A percentile compares a stretch with the other conserved stretches of the same genome.
These are phyloP conservation scores for Diatrype stigma DNA, from an alignment of 2,329 filamentous ascomycete genomes.

Conservation along the genomic window DNA sequence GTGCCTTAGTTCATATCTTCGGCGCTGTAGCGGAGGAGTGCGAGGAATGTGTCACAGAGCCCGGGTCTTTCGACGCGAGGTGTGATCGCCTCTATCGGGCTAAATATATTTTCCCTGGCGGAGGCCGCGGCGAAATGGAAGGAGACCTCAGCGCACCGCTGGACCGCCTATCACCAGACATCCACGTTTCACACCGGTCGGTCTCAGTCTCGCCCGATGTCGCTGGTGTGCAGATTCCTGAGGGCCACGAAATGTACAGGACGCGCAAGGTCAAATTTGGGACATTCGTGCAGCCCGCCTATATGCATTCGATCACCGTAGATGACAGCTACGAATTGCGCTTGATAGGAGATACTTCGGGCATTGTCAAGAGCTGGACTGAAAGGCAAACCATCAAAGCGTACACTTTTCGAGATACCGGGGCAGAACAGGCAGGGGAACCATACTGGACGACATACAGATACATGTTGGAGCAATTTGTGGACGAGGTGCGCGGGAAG, in stretches of 20 bases:
- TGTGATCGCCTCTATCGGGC: constrained; percentile 27
- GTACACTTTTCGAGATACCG: constrained; percentile 19
- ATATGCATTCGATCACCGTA: constrained; percentile 18
- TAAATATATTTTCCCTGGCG: constrained; percentile 30
- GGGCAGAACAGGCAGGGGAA: constrained; percentile 20
- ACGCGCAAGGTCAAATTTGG: constrained; percentile 20
- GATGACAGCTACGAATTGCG: constrained; percentile 23
- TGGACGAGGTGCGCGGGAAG: constrained; percentile 32
- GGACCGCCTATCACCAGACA: constrained; percentile 12
- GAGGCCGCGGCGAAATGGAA: constrained; percentile 26
- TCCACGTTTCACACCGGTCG: constrained; percentile 18
- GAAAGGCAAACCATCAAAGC: constrained; percentile 16
- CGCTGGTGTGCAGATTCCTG: constrained; percentile 9
- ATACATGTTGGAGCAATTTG: constrained; percentile 36
- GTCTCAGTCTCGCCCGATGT: constrained; percentile 14
- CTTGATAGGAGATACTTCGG: constrained; percentile 7
- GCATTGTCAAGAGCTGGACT: constrained; percentile 19
- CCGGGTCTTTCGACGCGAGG: constrained; percentile 16
- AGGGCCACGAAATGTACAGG: constrained; percentile 17
- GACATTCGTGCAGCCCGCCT: constrained; percentile 13
- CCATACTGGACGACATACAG: constrained; percentile 35
- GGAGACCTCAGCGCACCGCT: constrained; percentile 22
- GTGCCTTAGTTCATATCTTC: constrained; percentile 29
- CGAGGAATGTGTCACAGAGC: constrained; percentile 19
- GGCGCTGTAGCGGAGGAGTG: constrained; percentile 28